phyloP scores from a whole-genome alignment of 2,329 filamentous ascomycete species.

The Paracoccidioides brasiliensis region DNA sequence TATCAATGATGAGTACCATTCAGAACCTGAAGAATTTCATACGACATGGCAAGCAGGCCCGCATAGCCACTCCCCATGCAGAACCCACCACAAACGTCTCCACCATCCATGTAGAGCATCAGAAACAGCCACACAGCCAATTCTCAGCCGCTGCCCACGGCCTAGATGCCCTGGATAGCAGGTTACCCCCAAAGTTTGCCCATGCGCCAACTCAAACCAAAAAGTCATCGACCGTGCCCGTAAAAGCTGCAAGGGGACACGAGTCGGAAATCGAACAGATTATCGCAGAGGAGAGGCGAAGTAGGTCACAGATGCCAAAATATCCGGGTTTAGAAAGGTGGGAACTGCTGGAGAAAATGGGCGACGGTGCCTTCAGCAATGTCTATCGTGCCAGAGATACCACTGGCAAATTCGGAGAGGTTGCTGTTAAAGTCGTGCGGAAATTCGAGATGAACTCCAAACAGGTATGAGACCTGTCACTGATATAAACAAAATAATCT shows the following conservation, averaged over 20 bases:
- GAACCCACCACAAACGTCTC: conserved; percentile 52
- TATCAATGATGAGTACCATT: conserved; percentile 51
- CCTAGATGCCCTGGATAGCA: conserved; percentile 48
- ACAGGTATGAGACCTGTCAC: conserved; percentile 59
- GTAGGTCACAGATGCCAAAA: conserved; percentile 67
- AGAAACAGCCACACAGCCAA: conserved; percentile 38
- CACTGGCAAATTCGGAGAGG: conserved; percentile 59
- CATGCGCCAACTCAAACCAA: conserved; percentile 48
- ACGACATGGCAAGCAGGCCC: conserved; percentile 92
- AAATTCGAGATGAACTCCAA: conserved; percentile 98
- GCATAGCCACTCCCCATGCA: conserved; percentile 48
- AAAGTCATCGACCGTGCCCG: conserved; percentile 34
- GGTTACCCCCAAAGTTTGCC: conserved; percentile 45
- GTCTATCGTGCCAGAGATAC: conserved; percentile 81
- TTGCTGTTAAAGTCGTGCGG: conserved; percentile 95
- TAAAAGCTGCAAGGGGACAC: conserved; percentile 29
- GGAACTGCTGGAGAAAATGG: conserved; percentile 90
- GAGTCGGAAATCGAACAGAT: conserved; percentile 66
- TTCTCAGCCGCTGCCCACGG: conserved; percentile 42
- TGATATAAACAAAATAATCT: background rate
- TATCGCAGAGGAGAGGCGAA: conserved; percentile 82
- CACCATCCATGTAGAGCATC: conserved; percentile 50
- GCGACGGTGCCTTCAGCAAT: conserved; percentile 96
- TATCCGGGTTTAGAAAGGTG: conserved; percentile 80
- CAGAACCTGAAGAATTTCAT: conserved; percentile 98